These are phyloP conservation scores for Chlamydomonas urium DNA, from an alignment of 139 green algal genomes.

Conservation along the genomic window DNA sequence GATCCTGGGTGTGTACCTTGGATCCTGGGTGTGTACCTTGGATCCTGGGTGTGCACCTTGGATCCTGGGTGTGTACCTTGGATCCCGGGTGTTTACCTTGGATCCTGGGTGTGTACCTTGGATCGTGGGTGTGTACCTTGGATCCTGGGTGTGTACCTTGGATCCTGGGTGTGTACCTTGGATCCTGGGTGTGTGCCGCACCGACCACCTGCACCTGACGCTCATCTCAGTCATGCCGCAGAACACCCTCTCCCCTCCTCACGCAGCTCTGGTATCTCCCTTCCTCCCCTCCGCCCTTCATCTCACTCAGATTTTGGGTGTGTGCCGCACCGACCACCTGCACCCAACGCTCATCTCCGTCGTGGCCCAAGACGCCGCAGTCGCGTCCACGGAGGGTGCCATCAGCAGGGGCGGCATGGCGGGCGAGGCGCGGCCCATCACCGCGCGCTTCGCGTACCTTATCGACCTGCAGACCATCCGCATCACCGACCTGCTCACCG, in stretches of 20 bases:
- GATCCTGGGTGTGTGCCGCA: background rate
- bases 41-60: no score
- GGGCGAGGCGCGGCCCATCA: constrained; percentile 6
- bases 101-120: no score
- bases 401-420: constrained; percentile 20
- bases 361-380: constrained; percentile 36
- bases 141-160: no score
- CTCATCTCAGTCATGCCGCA: background rate
- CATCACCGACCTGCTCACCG: constrained; percentile 61
- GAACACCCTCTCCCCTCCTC: no score
- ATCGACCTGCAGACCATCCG: constrained; percentile 77
- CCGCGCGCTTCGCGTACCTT: constrained; percentile 63
- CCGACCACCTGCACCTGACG: background rate
- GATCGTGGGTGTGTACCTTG: no score
- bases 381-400: background rate
- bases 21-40: no score
- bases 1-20: no score
- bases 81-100: no score
- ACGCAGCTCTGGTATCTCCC: no score
- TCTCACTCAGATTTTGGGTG: constrained; percentile 43
- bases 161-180: no score
- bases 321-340: constrained; percentile 72
- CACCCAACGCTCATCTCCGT: constrained; percentile 65
- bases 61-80: no score
- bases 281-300: background rate